Conservation (phyloP, 305 asterid genomes). For the Fraxinus platypoda region DNA sequence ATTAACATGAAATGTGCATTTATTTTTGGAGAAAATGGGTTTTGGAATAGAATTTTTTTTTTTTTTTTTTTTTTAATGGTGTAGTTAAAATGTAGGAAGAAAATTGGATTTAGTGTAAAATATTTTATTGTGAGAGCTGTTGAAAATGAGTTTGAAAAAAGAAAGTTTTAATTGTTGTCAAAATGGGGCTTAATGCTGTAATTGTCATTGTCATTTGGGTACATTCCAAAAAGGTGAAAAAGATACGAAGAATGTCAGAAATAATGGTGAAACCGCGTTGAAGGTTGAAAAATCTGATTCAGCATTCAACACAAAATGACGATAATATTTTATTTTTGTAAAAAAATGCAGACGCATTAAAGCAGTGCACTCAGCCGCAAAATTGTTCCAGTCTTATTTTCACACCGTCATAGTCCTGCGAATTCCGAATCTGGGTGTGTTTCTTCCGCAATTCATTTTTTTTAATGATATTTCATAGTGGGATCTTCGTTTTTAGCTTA, state of each 20-base stretch:
- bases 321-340: background rate
- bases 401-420: background rate
- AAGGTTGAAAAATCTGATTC: background rate
- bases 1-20: background rate
- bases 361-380: background rate
- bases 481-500: background rate
- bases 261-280: background rate
- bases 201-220: background rate
- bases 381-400: background rate
- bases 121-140: too few relatives aligned
- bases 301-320: background rate
- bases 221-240: background rate
- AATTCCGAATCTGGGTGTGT: background rate
- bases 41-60: too few relatives aligned
- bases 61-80: too few relatives aligned
- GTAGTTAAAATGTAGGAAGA: too few relatives aligned
- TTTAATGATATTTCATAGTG: background rate
- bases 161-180: background rate
- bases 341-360: background rate
- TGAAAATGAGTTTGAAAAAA: too few relatives aligned
- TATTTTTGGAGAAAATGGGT: background rate
- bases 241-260: background rate
- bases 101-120: too few relatives aligned
- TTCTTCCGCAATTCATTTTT: background rate
- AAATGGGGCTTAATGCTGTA: background rate